These are phyloP conservation scores for Haplosporangium sp. DNA, from an alignment of 371 early-diverging fungal genomes.

Conservation along the genomic window DNA sequence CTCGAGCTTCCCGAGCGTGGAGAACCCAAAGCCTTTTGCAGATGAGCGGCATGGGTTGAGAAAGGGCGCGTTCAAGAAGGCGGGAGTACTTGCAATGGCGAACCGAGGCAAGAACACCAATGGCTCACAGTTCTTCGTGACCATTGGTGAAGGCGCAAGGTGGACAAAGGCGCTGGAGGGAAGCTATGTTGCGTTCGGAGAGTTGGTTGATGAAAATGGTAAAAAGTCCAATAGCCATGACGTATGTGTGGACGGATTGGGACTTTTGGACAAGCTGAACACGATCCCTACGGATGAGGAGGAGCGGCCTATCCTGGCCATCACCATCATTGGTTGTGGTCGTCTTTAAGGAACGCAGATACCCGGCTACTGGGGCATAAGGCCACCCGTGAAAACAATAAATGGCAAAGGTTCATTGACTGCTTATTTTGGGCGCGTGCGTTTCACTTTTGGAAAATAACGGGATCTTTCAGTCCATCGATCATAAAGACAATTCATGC, in stretches of 20 bases:
- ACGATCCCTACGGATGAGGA: conserved; percentile 55
- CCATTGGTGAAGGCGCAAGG: conserved; percentile 61
- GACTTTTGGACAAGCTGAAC: conserved; percentile 61
- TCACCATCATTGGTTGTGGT: conserved; percentile 59
- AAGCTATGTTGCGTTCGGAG: conserved; percentile 86
- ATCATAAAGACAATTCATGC: too few relatives aligned
- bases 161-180: conserved; percentile 73
- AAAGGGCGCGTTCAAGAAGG: conserved; percentile 59
- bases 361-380: too few relatives aligned
- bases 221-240: conserved; percentile 4
- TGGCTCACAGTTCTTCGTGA: conserved; percentile 87
- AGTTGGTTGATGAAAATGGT: conserved; percentile 61
- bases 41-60: conserved; percentile 76
- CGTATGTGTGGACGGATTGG: conserved; percentile 46
- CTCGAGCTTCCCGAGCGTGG: conserved; percentile 64
- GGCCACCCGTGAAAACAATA: too few relatives aligned
- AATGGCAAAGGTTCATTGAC: too few relatives aligned
- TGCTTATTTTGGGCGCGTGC: too few relatives aligned
- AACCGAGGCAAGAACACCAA: conserved; percentile 90
- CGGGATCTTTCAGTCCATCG: too few relatives aligned
- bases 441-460: too few relatives aligned
- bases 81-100: conserved; percentile 82
- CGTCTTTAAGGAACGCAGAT: conserved; percentile 10
- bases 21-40: conserved; percentile 49
- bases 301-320: conserved; percentile 52